Conservation (phyloP, 1,284 basidiomycete species). For the Wallemia mellicola region DNA sequence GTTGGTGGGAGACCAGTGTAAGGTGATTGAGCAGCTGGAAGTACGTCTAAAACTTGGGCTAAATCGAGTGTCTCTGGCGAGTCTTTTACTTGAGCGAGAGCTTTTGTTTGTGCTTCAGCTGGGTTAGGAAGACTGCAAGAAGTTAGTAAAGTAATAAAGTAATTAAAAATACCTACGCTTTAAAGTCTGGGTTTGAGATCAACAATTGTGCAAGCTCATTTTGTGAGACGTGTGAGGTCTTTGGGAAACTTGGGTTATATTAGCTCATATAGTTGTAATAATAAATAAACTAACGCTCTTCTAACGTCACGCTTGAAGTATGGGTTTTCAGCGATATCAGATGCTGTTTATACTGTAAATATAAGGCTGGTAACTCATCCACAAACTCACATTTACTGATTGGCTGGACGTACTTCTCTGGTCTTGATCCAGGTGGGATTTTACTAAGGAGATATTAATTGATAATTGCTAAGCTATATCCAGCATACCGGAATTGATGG, state of each 20-base stretch:
- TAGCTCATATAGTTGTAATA: not conserved
- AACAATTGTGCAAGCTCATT: not conserved
- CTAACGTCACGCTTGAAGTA: conserved; percentile 1
- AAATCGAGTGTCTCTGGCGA: not conserved
- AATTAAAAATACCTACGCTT: not conserved
- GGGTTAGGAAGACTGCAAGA: not conserved
- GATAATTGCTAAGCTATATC: not conserved
- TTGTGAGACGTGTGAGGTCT: not conserved
- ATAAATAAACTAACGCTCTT: not conserved
- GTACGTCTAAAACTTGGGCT: not conserved
- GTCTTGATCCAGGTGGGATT: not conserved
- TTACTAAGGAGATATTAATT: not conserved
- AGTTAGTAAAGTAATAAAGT: not conserved
- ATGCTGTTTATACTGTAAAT: not conserved
- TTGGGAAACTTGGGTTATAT: not conserved
- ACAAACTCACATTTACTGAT: conserved; percentile 1
- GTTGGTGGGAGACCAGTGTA: not conserved
- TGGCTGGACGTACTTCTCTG: not conserved
- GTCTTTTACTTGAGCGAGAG: not conserved
- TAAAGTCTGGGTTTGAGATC: not conserved
- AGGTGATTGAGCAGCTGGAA: not conserved
- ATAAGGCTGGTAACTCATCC: not conserved
- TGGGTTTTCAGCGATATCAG: not conserved
- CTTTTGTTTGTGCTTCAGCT: not conserved
- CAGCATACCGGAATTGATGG: not conserved